Evolutionary conservation across 1,139 yeast genomes (phyloP).

Genomic region (Pichia sorboxylosa): DNA sequence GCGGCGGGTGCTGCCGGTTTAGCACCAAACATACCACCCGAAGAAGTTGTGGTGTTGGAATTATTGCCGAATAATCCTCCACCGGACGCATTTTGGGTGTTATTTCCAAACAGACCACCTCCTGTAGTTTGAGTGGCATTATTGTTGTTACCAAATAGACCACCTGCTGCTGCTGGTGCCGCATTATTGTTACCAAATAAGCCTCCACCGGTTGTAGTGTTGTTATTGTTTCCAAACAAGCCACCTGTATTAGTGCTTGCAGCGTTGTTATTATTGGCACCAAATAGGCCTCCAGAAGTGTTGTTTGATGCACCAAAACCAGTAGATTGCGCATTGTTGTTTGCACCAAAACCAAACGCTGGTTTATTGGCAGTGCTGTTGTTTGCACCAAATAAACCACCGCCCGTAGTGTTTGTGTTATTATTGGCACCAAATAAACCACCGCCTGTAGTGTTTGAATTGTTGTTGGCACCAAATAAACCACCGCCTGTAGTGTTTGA

Average conservation of each 20-base stretch:
- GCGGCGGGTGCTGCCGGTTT: constrained; percentile 11
- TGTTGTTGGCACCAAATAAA: constrained; percentile 28
- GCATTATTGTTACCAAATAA: constrained; percentile 3
- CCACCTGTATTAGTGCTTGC: neutral
- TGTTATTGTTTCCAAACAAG: neutral
- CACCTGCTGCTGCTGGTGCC: constrained; percentile 4
- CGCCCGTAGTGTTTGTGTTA: neutral
- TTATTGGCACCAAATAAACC: constrained; percentile 21
- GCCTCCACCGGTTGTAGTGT: constrained; percentile 11
- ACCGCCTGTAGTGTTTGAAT: constrained; percentile 20
- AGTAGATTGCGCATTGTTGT: neutral
- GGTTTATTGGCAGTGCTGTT: neutral
- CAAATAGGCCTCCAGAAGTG: constrained; percentile 17
- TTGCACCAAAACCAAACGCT: constrained; percentile 15
- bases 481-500: constrained; percentile 28
- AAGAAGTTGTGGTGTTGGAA: constrained; percentile 10
- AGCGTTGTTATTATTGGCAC: constrained; percentile 13
- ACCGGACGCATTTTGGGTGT: constrained; percentile 13
- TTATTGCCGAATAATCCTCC: constrained; percentile 22
- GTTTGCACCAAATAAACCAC: constrained; percentile 9
- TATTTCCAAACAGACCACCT: constrained; percentile 20
- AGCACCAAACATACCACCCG: constrained; percentile 19
- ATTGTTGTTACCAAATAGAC: constrained; percentile 5
- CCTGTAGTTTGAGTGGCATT: neutral
- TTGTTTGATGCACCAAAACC: constrained; percentile 6